phyloP scores from a whole-genome alignment of 2,329 filamentous ascomycete genomes.

The Ophiocordyceps camponoti-leonardi region DNA sequence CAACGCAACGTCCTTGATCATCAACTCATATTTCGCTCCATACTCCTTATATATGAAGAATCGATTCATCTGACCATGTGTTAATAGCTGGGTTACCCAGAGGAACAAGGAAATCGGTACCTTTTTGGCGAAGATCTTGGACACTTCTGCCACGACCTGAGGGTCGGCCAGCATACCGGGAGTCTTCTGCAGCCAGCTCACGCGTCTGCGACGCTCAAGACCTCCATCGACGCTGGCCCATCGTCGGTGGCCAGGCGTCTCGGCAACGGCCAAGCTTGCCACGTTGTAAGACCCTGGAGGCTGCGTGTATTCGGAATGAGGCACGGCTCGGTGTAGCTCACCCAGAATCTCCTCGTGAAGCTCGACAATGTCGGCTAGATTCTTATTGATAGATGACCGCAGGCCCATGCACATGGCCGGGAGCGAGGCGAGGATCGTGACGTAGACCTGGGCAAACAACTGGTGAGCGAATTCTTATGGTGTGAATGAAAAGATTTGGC shows the following conservation, averaged over 20 bases:
- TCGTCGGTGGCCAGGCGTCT: slow-evolving; percentile 19
- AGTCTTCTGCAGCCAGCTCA: slow-evolving; percentile 25
- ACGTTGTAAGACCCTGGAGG: slow-evolving; percentile 5
- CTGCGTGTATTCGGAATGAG: slow-evolving; percentile 47
- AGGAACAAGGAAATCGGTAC: slow-evolving; percentile 13
- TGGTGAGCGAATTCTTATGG: slow-evolving; percentile 5
- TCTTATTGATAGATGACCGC: slow-evolving; percentile 58
- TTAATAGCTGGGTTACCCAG: not conserved
- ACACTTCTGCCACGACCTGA: slow-evolving; percentile 40
- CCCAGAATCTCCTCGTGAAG: slow-evolving; percentile 69
- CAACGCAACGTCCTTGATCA: slow-evolving; percentile 60
- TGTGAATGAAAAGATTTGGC: too few relatives aligned
- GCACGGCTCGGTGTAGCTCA: slow-evolving; percentile 54
- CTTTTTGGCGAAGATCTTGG: slow-evolving; percentile 42
- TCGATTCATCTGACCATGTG: slow-evolving; percentile 45
- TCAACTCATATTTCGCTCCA: slow-evolving; percentile 72
- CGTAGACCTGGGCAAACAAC: slow-evolving; percentile 40
- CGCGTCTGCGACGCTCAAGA: slow-evolving; percentile 20
- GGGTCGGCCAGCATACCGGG: slow-evolving; percentile 40
- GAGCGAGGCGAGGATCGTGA: slow-evolving; percentile 57
- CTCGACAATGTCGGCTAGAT: slow-evolving; percentile 62
- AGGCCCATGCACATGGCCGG: slow-evolving; percentile 46
- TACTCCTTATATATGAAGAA: slow-evolving; percentile 89
- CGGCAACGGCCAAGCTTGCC: not conserved
- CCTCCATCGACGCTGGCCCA: slow-evolving; percentile 31